phyloP scores from a whole-genome alignment of 1,284 basidiomycete species.

The Austroboletus novae-zelandiae region DNA sequence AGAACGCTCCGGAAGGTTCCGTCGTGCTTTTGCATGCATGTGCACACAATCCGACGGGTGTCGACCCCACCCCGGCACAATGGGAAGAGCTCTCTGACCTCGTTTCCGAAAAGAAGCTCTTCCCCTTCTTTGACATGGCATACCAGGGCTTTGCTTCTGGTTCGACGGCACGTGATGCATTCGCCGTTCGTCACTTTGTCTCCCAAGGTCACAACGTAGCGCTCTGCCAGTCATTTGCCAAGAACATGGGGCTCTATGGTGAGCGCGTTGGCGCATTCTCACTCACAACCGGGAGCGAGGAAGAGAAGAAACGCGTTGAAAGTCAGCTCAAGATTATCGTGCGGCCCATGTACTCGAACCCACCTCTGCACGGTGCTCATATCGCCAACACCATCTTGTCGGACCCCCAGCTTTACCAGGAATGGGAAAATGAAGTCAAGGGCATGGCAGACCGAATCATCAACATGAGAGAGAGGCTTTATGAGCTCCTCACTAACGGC shows the following conservation, averaged over 20 bases:
- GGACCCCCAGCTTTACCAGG: conserved; percentile 71
- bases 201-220: conserved; percentile 84
- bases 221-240: conserved; percentile 93
- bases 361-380: conserved; percentile 92
- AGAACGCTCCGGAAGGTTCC: conserved; percentile 76
- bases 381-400: conserved; percentile 86
- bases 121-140: conserved; percentile 97
- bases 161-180: conserved; percentile 86
- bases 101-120: conserved; percentile 82
- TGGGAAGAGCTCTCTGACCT: conserved; percentile 92
- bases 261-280: conserved; percentile 97
- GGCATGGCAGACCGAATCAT: conserved; percentile 98
- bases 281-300: conserved; percentile 67
- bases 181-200: conserved; percentile 94
- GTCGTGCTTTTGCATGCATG: conserved; percentile 90
- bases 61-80: conserved; percentile 92
- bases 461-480: conserved; percentile 87
- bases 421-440: conserved; percentile 93
- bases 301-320: conserved; percentile 87
- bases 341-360: conserved; percentile 98
- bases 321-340: conserved; percentile 96
- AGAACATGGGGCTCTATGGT: conserved; percentile 99
- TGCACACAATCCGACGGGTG: conserved; percentile 97
- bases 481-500: conserved; percentile 75
- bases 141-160: conserved; percentile 97